Evolutionary conservation across 1,139 yeast genomes (phyloP).

Genomic region (Sugiyamaella sp.): DNA sequence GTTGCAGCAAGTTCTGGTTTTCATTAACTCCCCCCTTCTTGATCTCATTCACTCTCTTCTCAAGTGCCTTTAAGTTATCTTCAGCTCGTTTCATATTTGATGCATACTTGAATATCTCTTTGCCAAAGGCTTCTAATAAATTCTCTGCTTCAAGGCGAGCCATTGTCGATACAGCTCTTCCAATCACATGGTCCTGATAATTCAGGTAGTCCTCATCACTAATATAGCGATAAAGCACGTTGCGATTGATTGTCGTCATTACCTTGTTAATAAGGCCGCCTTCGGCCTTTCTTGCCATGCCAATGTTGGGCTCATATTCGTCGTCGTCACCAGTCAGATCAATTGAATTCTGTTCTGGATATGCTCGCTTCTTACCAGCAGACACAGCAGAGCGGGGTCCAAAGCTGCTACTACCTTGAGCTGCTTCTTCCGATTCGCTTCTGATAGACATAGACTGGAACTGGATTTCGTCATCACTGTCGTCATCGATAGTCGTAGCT

Average conservation of each 20-base stretch:
- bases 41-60: not conserved
- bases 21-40: not conserved
- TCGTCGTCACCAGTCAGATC: slow-evolving; percentile 23
- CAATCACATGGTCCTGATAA: slow-evolving; percentile 3
- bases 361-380: slow-evolving; percentile 12
- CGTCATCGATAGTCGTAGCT: slow-evolving; percentile 8
- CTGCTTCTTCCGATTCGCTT: not conserved
- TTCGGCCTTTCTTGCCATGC: not conserved
- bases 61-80: not conserved
- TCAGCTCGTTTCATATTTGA: not conserved
- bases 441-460: slow-evolving; percentile 13
- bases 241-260: not conserved
- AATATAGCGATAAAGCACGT: not conserved
- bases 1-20: not conserved
- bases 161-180: not conserved
- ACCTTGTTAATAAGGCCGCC: not conserved
- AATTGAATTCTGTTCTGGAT: slow-evolving; percentile 8
- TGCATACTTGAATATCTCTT: not conserved
- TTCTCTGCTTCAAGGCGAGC: not conserved
- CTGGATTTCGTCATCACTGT: slow-evolving; percentile 20
- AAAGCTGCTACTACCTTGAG: not conserved
- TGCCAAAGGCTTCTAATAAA: not conserved
- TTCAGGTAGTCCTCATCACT: not conserved
- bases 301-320: not conserved
- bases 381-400: not conserved